Conservation (phyloP, 2,329 filamentous ascomycete genomes). For the Cladophialophora bantiana region DNA sequence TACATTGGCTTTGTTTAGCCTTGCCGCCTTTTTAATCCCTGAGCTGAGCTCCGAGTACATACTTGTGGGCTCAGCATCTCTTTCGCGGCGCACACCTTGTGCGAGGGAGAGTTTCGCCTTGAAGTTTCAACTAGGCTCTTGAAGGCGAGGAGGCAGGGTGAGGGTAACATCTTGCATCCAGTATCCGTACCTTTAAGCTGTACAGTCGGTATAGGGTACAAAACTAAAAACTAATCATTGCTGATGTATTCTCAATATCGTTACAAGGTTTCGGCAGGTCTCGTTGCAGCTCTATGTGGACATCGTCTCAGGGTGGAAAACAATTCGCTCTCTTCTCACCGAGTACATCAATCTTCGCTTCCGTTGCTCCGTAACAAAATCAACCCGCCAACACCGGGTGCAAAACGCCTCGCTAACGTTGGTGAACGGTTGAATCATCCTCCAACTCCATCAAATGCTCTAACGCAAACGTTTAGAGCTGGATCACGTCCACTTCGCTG, state of each 20-base stretch:
- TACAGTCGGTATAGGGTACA: background rate
- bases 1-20: too few species aligned
- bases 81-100: too few species aligned
- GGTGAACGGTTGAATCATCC: background rate
- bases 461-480: conserved; percentile 60
- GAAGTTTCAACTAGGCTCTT: too few species aligned
- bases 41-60: too few species aligned
- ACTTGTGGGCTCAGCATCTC: too few species aligned
- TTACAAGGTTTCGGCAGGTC: background rate
- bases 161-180: too few species aligned
- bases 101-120: too few species aligned
- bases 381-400: background rate
- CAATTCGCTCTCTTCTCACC: background rate
- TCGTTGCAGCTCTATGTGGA: background rate
- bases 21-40: too few species aligned
- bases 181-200: too few species aligned
- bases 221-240: background rate
- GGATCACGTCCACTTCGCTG: conserved; percentile 85
- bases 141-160: too few species aligned
- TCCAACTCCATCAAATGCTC: background rate
- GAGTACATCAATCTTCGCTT: background rate
- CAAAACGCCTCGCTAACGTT: background rate
- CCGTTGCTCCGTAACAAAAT: background rate
- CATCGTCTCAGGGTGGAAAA: background rate
- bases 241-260: background rate